Conservation (phyloP, 148 eudicot species). For the Selenicereus undatus region DNA sequence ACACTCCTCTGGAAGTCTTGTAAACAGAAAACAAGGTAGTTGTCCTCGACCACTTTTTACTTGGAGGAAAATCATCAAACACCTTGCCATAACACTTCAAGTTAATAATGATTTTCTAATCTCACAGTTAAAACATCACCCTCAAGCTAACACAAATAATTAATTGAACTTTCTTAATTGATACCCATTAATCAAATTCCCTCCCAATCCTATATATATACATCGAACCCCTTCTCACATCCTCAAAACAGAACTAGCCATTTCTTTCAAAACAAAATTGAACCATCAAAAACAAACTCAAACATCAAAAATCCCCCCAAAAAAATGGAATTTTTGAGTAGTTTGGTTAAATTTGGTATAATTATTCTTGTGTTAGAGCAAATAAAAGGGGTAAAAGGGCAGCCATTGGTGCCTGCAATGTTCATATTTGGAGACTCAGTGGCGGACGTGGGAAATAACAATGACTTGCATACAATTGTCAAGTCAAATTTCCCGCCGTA, state of each 20-base stretch:
- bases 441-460: slow-evolving; percentile 81
- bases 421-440: slow-evolving; percentile 87
- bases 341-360: background rate
- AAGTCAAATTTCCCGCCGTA: slow-evolving; percentile 87
- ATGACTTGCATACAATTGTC: slow-evolving; percentile 59
- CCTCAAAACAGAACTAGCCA: background rate
- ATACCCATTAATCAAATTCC: background rate
- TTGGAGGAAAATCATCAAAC: slow-evolving; percentile 5
- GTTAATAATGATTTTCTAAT: background rate
- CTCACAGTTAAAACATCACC: slow-evolving; percentile 29
- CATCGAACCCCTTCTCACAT: background rate
- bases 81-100: background rate
- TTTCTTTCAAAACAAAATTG: background rate
- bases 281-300: background rate
- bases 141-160: background rate
- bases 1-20: too few relatives aligned
- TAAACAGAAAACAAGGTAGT: background rate
- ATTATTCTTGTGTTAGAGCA: background rate
- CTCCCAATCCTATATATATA: slow-evolving; percentile 14
- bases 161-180: background rate
- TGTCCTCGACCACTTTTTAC: background rate
- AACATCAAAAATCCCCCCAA: background rate
- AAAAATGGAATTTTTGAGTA: slow-evolving; percentile 11
- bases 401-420: slow-evolving; percentile 81
- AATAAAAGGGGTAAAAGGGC: slow-evolving; percentile 34